Base-by-base conservation (phyloP, 2,329 filamentous ascomycete species). In the Camillea tinctor region DNA sequence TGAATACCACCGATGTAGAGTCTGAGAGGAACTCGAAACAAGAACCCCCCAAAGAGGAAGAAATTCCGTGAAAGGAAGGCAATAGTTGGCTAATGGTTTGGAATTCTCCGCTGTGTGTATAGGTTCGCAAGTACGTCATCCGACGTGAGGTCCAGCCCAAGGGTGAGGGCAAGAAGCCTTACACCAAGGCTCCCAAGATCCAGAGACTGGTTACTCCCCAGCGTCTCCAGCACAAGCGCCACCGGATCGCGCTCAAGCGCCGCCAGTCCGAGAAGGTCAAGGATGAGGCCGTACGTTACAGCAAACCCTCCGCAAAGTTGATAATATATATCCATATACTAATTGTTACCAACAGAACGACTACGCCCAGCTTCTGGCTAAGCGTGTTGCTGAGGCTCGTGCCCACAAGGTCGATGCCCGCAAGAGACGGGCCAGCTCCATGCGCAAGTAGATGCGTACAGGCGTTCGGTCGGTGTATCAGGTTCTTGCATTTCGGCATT, bases 121-220 rank as follows among this genome's bases (percentile, higher is more conserved):
- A 94, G 91, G 91, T 95, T 83, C 94, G 95, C 87, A 97, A 98
- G 87, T 99, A 97, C 85, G 95, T 99, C 82, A 98, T 99, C 77
- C 95, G 95, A 80, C 95, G 95, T 81, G 95, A 98, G 82, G 89
- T 99, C 76, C 88, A 93, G 85, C 91, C 92, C 79, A 96, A 96
- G 90, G 91, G 89, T 78, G 95, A 98, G 87, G 94, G 93, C 84
- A 96, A 95, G 85, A 90, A 92, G 84, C 83, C 93, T 75, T 98
- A 98, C 90, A 97, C 94, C 90, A 99, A 99, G 92, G 95, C 95
- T 75, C 95, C 95, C 81, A 96, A 94, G 88, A 99, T 99, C 84
- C 95, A 99, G 89, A 92, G 95, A 80, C 92, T 99, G 75, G 93
- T 99, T 75, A 99, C 95, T 77, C 95, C 95, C 80, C 95, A 98